Evolutionary conservation across 2,329 filamentous ascomycete genomes (phyloP), one percentile per base, ranked within the genome.

Genomic region (Penicillium sp.): DNA sequence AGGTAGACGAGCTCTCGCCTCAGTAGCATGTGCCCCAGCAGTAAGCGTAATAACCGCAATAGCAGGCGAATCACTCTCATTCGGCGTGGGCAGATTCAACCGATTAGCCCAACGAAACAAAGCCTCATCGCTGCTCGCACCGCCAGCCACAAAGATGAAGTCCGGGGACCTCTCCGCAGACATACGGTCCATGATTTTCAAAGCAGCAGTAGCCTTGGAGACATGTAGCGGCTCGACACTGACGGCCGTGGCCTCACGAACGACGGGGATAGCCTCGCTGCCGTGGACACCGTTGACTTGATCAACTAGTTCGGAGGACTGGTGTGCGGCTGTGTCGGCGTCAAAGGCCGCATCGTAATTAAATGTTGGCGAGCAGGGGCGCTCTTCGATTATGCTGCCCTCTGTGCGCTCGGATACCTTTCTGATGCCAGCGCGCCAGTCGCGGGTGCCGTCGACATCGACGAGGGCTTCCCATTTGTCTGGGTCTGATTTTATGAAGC

Each of bases 41-140:
- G 87, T 93, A 29, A 95, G 88, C 2, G 90, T 95, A 39, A 84
- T 81, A 5, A 95, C 88, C 3, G 78, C 72, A 4, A 79, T 75
- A 15, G 13, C 12, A 20, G 25, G 18, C 15, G 10, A 9, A 10
- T n/a, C 32, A 12, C n/a, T 29, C 13, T 15, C 39, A 3, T 6
- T 28, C 3, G 15, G 23, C 24, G 18, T 29, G 6, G 42, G 12
- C 43, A 44, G 27, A 15, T 76, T 76, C 8, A 95, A 73, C 24
- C 80, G 75, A 71, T 95, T 95, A n/a, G 91, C 92, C 92, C 91
- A 97, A 54, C 84, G 84, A 73, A 95, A 96, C 32, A 95, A 84
- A 63, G 87, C 85, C 65, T 96, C 91, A 57, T 95, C 89, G 61
- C 93, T 89, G 24, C 91, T 83, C 25, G 90, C 88, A 63, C 95